Conservation (phyloP, 2,329 filamentous ascomycete genomes). For the Aspergillus luchuensis region DNA sequence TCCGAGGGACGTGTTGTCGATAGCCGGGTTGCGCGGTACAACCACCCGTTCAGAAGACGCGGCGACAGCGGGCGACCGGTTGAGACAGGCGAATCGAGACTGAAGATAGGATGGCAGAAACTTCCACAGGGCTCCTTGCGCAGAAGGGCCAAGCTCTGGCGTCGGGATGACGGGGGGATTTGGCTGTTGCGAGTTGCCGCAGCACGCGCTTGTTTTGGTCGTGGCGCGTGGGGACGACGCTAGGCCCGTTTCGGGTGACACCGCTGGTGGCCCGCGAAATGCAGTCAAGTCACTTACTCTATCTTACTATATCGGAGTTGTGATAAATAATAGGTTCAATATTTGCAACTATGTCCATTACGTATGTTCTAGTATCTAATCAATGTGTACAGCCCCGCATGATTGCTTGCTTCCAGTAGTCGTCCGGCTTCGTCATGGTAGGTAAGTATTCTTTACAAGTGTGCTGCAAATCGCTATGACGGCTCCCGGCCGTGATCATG, state of each 20-base stretch:
- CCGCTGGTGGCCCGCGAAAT: conserved; percentile 1
- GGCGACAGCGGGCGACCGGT: conserved; percentile 17
- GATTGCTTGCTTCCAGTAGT: background rate
- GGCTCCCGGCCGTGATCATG: conserved; percentile 15
- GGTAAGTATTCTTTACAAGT: conserved; percentile 4
- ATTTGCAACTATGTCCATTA: background rate
- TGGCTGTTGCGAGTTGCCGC: conserved; percentile 24
- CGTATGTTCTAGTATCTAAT: conserved; percentile 8
- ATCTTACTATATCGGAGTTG: no score
- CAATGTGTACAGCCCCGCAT: conserved; percentile 7
- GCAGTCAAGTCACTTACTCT: no score
- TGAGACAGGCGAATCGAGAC: background rate
- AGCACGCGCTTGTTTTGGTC: conserved; percentile 46
- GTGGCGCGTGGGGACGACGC: conserved; percentile 40
- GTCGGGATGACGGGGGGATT: conserved; percentile 23
- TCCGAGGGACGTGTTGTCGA: conserved; percentile 7
- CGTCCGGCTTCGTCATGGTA: conserved; percentile 5
- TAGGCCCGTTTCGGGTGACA: conserved; percentile 34
- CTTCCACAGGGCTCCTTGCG: conserved; percentile 21
- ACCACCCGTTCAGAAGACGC: conserved; percentile 3
- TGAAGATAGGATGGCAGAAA: conserved; percentile 5
- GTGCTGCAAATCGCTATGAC: conserved; percentile 16
- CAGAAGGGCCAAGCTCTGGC: conserved; percentile 19
- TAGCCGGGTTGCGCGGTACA: conserved; percentile 17
- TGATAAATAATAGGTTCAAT: background rate